These are phyloP conservation scores for Rhazya stricta DNA, from an alignment of 257 asterid species.

Conservation along the genomic window DNA sequence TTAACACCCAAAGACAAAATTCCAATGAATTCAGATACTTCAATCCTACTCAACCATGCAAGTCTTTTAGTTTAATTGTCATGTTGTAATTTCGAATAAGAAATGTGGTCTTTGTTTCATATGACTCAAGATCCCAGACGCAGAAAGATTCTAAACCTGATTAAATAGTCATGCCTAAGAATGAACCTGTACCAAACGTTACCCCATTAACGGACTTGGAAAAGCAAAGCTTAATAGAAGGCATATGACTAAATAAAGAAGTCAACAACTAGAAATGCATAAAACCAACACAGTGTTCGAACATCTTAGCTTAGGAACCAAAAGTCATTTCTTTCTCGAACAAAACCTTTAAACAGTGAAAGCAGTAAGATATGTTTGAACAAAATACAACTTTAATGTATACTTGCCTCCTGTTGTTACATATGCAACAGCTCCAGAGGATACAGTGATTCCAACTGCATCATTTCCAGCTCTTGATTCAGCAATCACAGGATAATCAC, in stretches of 20 bases:
- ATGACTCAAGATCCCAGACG: not conserved
- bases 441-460: constrained; percentile 61
- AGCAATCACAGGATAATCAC: constrained; percentile 72
- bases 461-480: constrained; percentile 99
- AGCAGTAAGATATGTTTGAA: not conserved
- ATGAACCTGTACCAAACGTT: not conserved
- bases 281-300: not conserved
- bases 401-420: constrained; percentile 90
- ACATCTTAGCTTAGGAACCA: not conserved
- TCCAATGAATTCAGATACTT: not conserved
- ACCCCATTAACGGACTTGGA: not conserved
- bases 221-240: not conserved
- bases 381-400: constrained; percentile 10
- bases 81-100: not conserved
- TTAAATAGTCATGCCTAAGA: not conserved
- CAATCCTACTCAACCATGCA: not conserved
- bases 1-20: not conserved
- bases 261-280: not conserved
- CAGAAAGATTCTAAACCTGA: not conserved
- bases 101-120: not conserved
- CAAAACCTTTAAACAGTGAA: not conserved
- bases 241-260: not conserved
- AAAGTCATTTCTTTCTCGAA: not conserved
- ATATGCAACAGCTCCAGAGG: constrained; percentile 78
- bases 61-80: not conserved